Base-by-base conservation (phyloP, 2,329 filamentous ascomycete genomes). In the Didymella sp. region DNA sequence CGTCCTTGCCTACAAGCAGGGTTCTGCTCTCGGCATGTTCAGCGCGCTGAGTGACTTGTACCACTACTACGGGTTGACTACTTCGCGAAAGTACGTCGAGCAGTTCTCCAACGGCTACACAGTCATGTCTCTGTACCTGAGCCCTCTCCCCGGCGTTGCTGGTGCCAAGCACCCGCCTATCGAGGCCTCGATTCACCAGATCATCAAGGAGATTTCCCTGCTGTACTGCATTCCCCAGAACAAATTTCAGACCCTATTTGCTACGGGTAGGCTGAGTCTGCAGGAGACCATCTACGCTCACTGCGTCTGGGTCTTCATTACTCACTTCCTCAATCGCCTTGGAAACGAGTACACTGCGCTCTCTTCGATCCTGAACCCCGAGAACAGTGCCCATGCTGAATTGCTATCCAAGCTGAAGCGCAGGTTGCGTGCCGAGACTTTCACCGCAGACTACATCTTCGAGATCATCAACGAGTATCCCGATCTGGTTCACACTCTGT, bases 71-170 rank as follows among this genome's bases (percentile, higher is more conserved):
- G 94, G 95, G 40, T 85, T 98, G 60, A 99, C 95, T 2, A 96
- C 91, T 72, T 95, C 95, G 25, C 86, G 95, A 68, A 99, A 99
- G 81, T 99, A 99, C 73, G 90, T 99, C 46, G 80, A 99, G 80
- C 95, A 98, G 79, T 99, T 99, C 83, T 95, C 93, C 72, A 99
- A 99, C 77, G 95, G 95, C 60, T 96, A 97, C 75, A 96, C 92
- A 13, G 90, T 98, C 77, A 96, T 98, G 84, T 97, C 92, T 67
- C 86, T 97, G 61, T 99, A 99, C 78, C 84, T 99, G 58, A 89
- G 89, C 64, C 92, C 91, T 21, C 79, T 85, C 33, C 78, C 84
- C n/a, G 68, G 62, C 22, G 53, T 62, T 21, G 64, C 64, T 38
- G 79, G 80, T 9, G 75, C 78, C 59, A 84, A 82, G 63, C 81